phyloP scores from a whole-genome alignment of 495 filamentous ascomycete species.

The Tuber calosporum region DNA sequence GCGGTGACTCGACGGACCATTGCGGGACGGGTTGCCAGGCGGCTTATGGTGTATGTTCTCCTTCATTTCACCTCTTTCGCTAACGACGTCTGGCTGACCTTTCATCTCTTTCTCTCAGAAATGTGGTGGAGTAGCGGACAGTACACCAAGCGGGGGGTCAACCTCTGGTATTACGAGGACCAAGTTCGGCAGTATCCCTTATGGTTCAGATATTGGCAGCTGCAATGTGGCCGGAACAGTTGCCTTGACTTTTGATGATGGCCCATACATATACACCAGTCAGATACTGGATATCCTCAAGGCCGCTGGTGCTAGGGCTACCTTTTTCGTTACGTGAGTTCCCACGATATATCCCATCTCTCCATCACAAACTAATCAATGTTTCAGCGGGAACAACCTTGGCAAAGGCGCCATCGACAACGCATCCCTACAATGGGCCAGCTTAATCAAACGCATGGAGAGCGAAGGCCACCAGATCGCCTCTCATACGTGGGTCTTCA shows the following conservation, averaged over 20 bases:
- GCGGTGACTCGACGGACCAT: slow-evolving; percentile 17
- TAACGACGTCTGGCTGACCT: background rate
- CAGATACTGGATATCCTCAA: slow-evolving; percentile 61
- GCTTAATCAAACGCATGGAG: slow-evolving; percentile 23
- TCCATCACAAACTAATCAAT: background rate
- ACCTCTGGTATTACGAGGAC: slow-evolving; percentile 13
- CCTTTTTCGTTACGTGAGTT: slow-evolving; percentile 61
- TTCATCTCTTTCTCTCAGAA: background rate
- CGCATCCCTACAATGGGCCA: slow-evolving; percentile 1
- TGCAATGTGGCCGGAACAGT: slow-evolving; percentile 37
- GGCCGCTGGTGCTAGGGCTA: slow-evolving; percentile 54
- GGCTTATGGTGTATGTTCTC: slow-evolving; percentile 19
- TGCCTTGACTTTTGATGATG: slow-evolving; percentile 48
- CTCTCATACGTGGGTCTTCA: slow-evolving; percentile 40
- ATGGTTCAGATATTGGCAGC: slow-evolving; percentile 13
- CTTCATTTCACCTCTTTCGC: background rate
- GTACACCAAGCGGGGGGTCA: background rate
- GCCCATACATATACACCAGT: slow-evolving; percentile 54
- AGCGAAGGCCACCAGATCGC: slow-evolving; percentile 39
- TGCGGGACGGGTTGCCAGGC: slow-evolving; percentile 28
- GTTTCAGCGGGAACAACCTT: slow-evolving; percentile 55
- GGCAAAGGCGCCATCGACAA: slow-evolving; percentile 52
- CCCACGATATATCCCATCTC: background rate
- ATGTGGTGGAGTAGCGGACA: background rate
- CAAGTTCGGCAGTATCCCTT: background rate